Evolutionary conservation across 495 filamentous ascomycete genomes (phyloP).

Genomic region (Bacidia gigantensis): DNA sequence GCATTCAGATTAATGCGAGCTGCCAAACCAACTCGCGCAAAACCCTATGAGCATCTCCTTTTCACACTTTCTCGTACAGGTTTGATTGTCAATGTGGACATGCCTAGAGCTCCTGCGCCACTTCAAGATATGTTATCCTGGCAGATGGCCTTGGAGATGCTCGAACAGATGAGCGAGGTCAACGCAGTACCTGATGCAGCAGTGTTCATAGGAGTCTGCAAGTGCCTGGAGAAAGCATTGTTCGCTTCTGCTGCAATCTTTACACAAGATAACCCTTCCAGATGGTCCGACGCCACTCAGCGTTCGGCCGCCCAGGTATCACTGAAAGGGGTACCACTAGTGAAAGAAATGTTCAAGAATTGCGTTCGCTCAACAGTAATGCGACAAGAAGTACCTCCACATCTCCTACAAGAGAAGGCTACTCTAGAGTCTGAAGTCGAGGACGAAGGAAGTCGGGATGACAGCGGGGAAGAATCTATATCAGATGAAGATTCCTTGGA

Average conservation of each 20-base stretch:
- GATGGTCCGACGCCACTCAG: neutral
- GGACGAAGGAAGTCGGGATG: neutral
- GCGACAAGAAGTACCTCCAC: slow-evolving; percentile 6
- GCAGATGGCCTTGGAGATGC: slow-evolving; percentile 1
- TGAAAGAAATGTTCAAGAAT: slow-evolving; percentile 13
- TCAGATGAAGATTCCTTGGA: neutral
- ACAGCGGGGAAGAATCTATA: neutral
- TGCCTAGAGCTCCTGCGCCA: neutral
- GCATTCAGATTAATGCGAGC: slow-evolving; percentile 30
- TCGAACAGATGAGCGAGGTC: slow-evolving; percentile 28
- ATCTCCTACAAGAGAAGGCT: slow-evolving; percentile 6
- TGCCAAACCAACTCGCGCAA: slow-evolving; percentile 22
- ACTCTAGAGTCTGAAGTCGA: neutral
- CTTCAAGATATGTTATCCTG: slow-evolving; percentile 9
- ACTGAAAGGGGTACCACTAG: neutral
- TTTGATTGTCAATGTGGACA: neutral
- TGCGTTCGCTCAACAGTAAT: slow-evolving; percentile 1
- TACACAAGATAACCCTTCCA: neutral
- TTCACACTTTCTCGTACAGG: neutral
- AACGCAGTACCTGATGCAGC: slow-evolving; percentile 28
- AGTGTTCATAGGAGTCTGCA: slow-evolving; percentile 35
- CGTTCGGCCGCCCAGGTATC: neutral
- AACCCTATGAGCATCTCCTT: slow-evolving; percentile 26
- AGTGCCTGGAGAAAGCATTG: slow-evolving; percentile 30
- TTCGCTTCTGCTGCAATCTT: slow-evolving; percentile 7